phyloP scores from a whole-genome alignment of 768 basidiomycete species.

The Strobilomyces dryophilus region DNA sequence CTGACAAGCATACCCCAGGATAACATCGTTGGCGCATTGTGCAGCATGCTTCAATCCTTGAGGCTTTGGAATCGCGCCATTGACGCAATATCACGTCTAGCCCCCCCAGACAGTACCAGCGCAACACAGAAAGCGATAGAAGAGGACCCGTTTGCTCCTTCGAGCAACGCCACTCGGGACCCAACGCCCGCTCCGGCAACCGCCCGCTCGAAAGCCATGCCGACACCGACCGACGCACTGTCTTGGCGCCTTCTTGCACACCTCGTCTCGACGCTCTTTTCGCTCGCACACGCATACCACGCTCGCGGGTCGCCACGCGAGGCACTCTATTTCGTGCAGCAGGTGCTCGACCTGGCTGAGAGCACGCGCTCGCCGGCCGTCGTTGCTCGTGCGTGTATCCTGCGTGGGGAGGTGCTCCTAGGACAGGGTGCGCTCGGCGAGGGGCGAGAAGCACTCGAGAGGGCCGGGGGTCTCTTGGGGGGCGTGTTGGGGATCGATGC shows the following conservation, averaged over 20 bases:
- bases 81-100: conserved; percentile 60
- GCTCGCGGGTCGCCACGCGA: conserved; percentile 79
- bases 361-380: conserved; percentile 64
- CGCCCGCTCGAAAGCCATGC: conserved; percentile 12
- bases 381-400: conserved; percentile 59
- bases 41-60: conserved; percentile 61
- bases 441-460: conserved; percentile 50
- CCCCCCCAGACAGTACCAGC: conserved; percentile 31
- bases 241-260: conserved; percentile 79
- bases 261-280: conserved; percentile 61
- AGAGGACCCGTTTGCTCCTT: conserved; percentile 59
- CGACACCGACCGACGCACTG: conserved; percentile 44
- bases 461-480: conserved; percentile 44
- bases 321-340: conserved; percentile 78
- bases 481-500: conserved; percentile 52
- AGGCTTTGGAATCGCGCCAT: conserved; percentile 79
- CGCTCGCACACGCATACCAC: conserved; percentile 61
- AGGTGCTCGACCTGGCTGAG: conserved; percentile 69
- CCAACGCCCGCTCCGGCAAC: conserved; percentile 12
- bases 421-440: conserved; percentile 57
- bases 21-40: conserved; percentile 52
- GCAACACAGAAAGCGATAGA: conserved; percentile 22
- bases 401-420: conserved; percentile 67
- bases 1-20: conserved; percentile 39
- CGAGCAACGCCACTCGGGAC: conserved; percentile 29